Base-by-base conservation (phyloP, 768 basidiomycete genomes). In the Macrolepiota fuliginosa region DNA sequence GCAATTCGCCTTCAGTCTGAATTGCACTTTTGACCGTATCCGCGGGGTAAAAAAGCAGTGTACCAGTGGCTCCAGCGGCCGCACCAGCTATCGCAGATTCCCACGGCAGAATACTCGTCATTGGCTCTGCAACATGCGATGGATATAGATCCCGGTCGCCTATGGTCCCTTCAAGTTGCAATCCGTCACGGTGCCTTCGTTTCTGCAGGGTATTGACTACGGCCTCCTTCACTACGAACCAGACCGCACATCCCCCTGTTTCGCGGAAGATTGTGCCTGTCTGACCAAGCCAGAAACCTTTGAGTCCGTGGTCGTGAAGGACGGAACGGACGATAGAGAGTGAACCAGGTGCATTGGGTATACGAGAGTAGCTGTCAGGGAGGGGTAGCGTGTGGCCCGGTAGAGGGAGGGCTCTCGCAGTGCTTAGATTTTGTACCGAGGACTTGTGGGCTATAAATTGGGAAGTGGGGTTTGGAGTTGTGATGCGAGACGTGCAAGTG, bases 21-120 rank as follows among this genome's bases (percentile, higher is more conserved):
- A 96, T 91, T 49, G 90, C 86, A 62, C 89, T 91, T 77, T 96
- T 96, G 67, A 96, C 85, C 29, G 89, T 89, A 74, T 96, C 94
- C 4, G 91, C 93, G 1, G 95, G 94, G 79, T 94, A 97, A 39
- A 96, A 78, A 25, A 86, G 84, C 62, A 94, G 75, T 65, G 90
- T 92, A 78, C 90, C 94, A 55, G 83, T 78, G 1, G 87, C 87
- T 3, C 94, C 94, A 2, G 92, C 91, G 59, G 83, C 77, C 22
- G 92, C 92, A 15, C 93, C 94, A 0, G 90, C 83, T 1, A 89
- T 60, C 32, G 92, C 92, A 11, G 90, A 87, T 75, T 96, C 90
- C 84, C 86, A 90, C 17, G 87, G 79, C 13, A 77, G 77, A 46
- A 79, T 76, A n/a, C 73, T 72, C 39, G 66, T 61, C 57, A 62